Percentiles rank a stretch among this genome's conserved stretches.
Conservation (phyloP, 495 filamentous ascomycete genomes). For the Immersiella caudata region DNA sequence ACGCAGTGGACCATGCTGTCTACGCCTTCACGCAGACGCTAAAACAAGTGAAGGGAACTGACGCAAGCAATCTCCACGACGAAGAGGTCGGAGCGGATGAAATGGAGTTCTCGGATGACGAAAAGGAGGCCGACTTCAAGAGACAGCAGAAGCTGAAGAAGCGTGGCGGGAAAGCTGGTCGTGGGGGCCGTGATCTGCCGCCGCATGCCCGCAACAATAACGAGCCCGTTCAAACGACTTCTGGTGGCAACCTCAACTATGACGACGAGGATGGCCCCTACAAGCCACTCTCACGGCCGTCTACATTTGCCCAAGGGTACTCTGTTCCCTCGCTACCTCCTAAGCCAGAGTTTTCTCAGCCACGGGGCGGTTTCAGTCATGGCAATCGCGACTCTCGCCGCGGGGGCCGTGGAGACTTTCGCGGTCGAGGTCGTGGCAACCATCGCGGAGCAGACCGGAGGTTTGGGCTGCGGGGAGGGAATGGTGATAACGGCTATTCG, state of each 20-base stretch:
- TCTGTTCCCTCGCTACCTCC: slow-evolving; percentile 43
- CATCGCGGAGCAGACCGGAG: slow-evolving; percentile 35
- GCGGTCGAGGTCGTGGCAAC: slow-evolving; percentile 40
- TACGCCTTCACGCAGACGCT: slow-evolving; percentile 84
- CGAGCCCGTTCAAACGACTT: not conserved
- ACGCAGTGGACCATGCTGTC: slow-evolving; percentile 70
- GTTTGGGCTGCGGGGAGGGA: slow-evolving; percentile 22
- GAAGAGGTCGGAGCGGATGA: slow-evolving; percentile 87
- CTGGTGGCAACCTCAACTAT: slow-evolving; percentile 38
- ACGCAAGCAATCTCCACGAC: slow-evolving; percentile 91
- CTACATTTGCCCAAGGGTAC: slow-evolving; percentile 51
- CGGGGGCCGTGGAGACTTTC: slow-evolving; percentile 43
- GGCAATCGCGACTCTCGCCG: slow-evolving; percentile 38
- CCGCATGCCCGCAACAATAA: not conserved
- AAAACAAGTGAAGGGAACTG: slow-evolving; percentile 76
- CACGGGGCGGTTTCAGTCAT: slow-evolving; percentile 19
- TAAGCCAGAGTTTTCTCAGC: slow-evolving; percentile 26
- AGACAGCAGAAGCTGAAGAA: slow-evolving; percentile 62
- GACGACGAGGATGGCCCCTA: slow-evolving; percentile 71
- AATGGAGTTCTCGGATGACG: slow-evolving; percentile 93
- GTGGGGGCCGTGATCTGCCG: slow-evolving; percentile 20
- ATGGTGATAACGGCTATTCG: slow-evolving; percentile 14
- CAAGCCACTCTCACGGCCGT: slow-evolving; percentile 67
- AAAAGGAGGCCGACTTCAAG: slow-evolving; percentile 85
- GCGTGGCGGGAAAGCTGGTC: slow-evolving; percentile 47